phyloP scores from a whole-genome alignment of 2,329 filamentous ascomycete species.

The Aureobasidium uvarum region DNA sequence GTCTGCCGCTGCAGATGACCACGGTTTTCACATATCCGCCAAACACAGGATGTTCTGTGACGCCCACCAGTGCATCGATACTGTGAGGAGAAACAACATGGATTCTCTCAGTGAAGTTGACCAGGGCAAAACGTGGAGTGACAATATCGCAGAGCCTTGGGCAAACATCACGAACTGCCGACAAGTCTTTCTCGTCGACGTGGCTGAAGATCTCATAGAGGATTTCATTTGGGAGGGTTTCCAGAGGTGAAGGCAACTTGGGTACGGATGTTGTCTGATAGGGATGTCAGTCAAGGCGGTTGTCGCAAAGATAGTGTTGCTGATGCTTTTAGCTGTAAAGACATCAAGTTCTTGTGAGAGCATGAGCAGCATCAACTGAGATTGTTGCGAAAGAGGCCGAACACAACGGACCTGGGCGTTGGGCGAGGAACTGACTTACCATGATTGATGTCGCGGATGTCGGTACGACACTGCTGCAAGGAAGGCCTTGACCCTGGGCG shows the following conservation, averaged over 20 bases:
- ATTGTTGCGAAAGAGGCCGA: not conserved
- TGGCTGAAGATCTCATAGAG: not conserved
- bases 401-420: too few relatives aligned
- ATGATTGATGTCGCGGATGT: not conserved
- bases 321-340: too few relatives aligned
- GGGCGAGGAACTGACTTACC: not conserved
- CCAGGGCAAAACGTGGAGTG: not conserved
- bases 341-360: too few relatives aligned
- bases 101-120: not conserved
- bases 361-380: too few relatives aligned
- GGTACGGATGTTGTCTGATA: not conserved
- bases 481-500: too few relatives aligned
- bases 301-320: not conserved
- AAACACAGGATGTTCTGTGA: slow-evolving; percentile 18
- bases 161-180: not conserved
- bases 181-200: not conserved
- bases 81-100: slow-evolving; percentile 13
- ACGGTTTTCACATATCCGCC: not conserved
- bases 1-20: not conserved
- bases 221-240: not conserved
- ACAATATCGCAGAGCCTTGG: not conserved
- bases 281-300: not conserved
- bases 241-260: not conserved
- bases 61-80: slow-evolving; percentile 4
- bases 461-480: too few relatives aligned